Evolutionary conservation across 176 grass and related monocot genomes (phyloP), one percentile per base, ranked within the genome.

Genomic region (Triticum urartu): DNA sequence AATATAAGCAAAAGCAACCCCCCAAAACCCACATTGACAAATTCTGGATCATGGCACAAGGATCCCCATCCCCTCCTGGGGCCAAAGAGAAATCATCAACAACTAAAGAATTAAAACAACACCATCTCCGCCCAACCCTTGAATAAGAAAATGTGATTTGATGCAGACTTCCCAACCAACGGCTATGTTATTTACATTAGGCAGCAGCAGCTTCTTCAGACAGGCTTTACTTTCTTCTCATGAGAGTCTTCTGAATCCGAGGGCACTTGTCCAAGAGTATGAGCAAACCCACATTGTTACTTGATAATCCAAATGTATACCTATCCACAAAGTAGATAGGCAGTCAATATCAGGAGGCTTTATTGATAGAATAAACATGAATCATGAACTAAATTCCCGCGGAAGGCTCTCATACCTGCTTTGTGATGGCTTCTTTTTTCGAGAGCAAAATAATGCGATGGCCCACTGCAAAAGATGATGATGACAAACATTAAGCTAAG

Each of bases 211-310:
- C 81, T 76, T 28, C 62, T 88, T 69, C 64, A 30, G 15, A 22
- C 12, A 80, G 33, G 71, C 61, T 70, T 88, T 78, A 87, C 70
- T 68, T 72, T 30, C 33, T 91, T 80, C 78, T 89, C 20, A 79
- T 28, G 39, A 87, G 78, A 48, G 45, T 87, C 60, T 86, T 93
- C 84, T 92, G 86, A 62, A 95, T 85, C 65, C 80, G 80, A 7
- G 92, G 97, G 73, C 72, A 93, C 83, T 94, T 96, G 59, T 99
- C 92, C 82, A 99, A 60, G 40, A 99, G 91, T 78, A 96, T 7
- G 67, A 99, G 82, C 84, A 99, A 84, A 4, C 97, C 97, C 0
- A 86, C 91, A 81, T 94, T 99, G 83, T 86, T 93, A 82, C 79
- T 90, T 52, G 97, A 94, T 73, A 89, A 66, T 25, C 90, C 94